Evolutionary conservation across 1,139 yeast genomes (phyloP).

Genomic region (Entelexis paramagnoliae): DNA sequence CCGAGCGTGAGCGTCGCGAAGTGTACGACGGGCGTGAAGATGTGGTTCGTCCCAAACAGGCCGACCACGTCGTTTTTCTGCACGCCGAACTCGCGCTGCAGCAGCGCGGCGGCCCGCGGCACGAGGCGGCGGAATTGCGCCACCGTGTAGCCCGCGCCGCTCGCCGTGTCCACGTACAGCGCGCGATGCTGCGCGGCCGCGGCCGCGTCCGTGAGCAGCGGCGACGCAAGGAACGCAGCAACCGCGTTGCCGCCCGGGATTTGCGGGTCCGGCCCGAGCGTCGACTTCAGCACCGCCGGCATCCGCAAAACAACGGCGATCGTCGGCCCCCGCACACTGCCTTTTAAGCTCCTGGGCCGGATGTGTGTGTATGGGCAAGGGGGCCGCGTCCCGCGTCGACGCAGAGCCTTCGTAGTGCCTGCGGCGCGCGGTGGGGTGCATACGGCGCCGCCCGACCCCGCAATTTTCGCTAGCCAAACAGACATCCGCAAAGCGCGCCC

Average conservation of each 20-base stretch:
- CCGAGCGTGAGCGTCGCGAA: conserved; percentile 31
- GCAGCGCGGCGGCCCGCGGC: conserved; percentile 24
- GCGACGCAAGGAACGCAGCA: conserved; percentile 6
- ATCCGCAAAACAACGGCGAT: background rate
- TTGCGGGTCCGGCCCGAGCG: background rate
- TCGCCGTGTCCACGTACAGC: conserved; percentile 25
- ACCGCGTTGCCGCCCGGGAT: conserved; percentile 8
- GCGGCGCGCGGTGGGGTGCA: background rate
- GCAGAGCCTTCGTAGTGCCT: background rate
- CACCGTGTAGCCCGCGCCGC: conserved; percentile 25
- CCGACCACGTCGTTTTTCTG: conserved; percentile 29
- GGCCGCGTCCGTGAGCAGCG: background rate
- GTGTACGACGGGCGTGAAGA: conserved; percentile 29
- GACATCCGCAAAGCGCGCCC: too few species aligned
- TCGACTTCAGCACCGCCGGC: background rate
- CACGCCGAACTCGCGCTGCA: conserved; percentile 25
- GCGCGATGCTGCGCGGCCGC: background rate
- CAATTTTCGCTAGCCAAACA: too few species aligned
- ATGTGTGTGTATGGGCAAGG: background rate
- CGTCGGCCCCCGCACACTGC: background rate
- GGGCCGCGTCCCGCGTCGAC: background rate
- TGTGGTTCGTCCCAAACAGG: conserved; percentile 28
- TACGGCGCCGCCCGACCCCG: background rate
- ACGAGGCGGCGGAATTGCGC: conserved; percentile 23
- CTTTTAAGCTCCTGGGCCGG: background rate